Base-by-base conservation (phyloP, 202 grass and related monocot species). In the Elaeis oleifera region DNA sequence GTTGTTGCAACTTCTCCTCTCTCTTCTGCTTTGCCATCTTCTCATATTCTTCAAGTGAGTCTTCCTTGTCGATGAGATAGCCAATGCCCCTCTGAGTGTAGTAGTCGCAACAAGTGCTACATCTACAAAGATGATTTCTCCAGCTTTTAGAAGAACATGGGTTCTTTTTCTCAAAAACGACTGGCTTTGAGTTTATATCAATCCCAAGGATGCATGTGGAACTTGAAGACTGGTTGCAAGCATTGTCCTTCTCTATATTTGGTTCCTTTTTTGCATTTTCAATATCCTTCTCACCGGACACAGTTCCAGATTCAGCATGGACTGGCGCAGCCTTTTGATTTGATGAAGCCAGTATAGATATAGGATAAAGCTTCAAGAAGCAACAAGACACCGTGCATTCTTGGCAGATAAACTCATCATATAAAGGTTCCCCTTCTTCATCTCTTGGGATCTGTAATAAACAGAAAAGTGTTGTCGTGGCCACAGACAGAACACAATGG, bases 31-130 rank as follows among this genome's bases (percentile, higher is more conserved):
- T 92, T 17, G 75, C 94, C 59, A 89, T 76, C 20, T 81, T 86
- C 67, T 99, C 94, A 78, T 99, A 99, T 78, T 86, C 94, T 72
- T 75, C 88, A 39, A 99, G 89, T 63, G 94, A 78, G 26, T 99
- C 94, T 18, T 94, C 88, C 76, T 84, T 89, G 19, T 99, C 78
- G 20, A 65, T 70, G 59, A 99, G 79, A 82, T 86, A 89, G 49
- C 53, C 68, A 77, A 94, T 74, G 64, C 72, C 82, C 61, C 22
- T 71, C 56, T 72, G 73, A 22, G 18, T 8, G 68, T 99, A 99
- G 66, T 80, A 84, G 31, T 65, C 53, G 16, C 11, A 74, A 64
- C 94, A 99, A 75, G 61, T 76, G 58, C 75, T 61, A 62, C 94
- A 99, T 77, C 75, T 86, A 58, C 94, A 99, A 59, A 99, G 83